A percentile compares a stretch with the other conserved stretches of the same genome.
phyloP scores from a whole-genome alignment of 1,284 basidiomycete species.

The Coniferiporia sulphurascens region DNA sequence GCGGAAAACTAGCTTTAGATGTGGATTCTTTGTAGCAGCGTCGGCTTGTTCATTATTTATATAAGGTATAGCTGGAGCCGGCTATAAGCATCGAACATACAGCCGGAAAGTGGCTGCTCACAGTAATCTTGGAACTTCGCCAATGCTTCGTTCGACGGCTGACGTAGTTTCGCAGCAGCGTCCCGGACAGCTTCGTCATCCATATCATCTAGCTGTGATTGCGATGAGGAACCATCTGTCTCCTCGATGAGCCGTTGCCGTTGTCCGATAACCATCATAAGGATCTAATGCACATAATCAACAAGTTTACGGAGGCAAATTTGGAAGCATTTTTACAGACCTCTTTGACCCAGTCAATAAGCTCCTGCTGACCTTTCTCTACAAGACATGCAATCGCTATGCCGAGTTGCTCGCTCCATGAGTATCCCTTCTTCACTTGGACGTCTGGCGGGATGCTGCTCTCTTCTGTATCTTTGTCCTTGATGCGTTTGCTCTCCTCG shows the following conservation, averaged over 20 bases:
- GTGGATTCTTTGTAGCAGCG: slow-evolving; percentile 72
- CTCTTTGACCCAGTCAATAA: slow-evolving; percentile 78
- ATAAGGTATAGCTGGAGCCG: slow-evolving; percentile 63
- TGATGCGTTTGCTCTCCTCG: slow-evolving; percentile 38
- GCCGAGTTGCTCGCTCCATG: slow-evolving; percentile 87
- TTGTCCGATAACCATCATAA: slow-evolving; percentile 60
- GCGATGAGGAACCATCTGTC: slow-evolving; percentile 47
- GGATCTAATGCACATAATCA: slow-evolving; percentile 43
- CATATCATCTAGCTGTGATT: slow-evolving; percentile 35
- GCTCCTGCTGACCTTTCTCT: slow-evolving; percentile 55
- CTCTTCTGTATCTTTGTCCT: slow-evolving; percentile 40
- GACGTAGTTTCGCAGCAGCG: slow-evolving; percentile 32
- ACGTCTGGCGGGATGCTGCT: slow-evolving; percentile 60
- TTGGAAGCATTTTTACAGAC: slow-evolving; percentile 38
- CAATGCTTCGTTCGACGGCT: slow-evolving; percentile 66
- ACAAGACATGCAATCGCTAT: slow-evolving; percentile 75
- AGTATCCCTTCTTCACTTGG: slow-evolving; percentile 80
- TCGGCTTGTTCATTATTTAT: slow-evolving; percentile 65
- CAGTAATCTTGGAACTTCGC: slow-evolving; percentile 74
- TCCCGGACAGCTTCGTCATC: slow-evolving; percentile 41
- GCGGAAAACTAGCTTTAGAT: slow-evolving; percentile 79
- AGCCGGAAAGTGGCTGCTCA: slow-evolving; percentile 35
- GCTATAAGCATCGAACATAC: background rate
- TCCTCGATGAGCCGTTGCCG: slow-evolving; percentile 69
- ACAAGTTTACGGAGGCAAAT: background rate